Evolutionary conservation across 768 basidiomycete genomes (phyloP), one percentile per base, ranked within the genome.

Genomic region (Kondoa subrosea): DNA sequence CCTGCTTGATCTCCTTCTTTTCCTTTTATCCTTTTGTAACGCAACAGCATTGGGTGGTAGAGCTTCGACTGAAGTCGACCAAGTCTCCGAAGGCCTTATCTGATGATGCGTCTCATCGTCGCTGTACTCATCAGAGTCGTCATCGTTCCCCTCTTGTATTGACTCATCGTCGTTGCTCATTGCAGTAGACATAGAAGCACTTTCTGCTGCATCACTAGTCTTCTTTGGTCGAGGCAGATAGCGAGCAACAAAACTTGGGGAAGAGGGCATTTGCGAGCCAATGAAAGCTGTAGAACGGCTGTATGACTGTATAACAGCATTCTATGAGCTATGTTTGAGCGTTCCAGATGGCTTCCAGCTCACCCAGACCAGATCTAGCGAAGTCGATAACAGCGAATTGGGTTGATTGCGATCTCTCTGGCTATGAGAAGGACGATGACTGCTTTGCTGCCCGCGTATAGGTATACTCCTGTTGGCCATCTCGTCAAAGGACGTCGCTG

Each of bases 311-410:
- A 50, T 8, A 50, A 50, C 40, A 50, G 40, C 40, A 50, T 8
- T 50, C 40, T 8, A 21, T 21, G 40, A 50, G 40, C 8, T 21
- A 8, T 50, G 12, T 50, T 50, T 50, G 40, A n/a, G n/a, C n/a
- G n/a, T n/a, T n/a, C n/a, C 40, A 50, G 8, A 50, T 8, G 40
- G 40, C 40, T 50, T 8, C 12, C 40, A 21, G 21, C 40, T 50
- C 40, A 50, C 40, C 61, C 61, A 63, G 61, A 63, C 61, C 29
- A 63, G 30, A 32, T 63, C 61, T 17, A 63, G 29, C 61, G 61
- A 63, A 33, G 61, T 63, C n/a, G n/a, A 16, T 27, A 63, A 8
- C 8, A 63, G 29, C 27, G 27, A 17, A 17, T 17, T 21, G n/a
- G 16, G 61, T 32, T 32, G 16, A 27, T 63, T 3, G 29, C 33